Evolutionary conservation across 306 rosid genomes (phyloP), one percentile per base, ranked within the genome.

Genomic region (Malus orientalis): DNA sequence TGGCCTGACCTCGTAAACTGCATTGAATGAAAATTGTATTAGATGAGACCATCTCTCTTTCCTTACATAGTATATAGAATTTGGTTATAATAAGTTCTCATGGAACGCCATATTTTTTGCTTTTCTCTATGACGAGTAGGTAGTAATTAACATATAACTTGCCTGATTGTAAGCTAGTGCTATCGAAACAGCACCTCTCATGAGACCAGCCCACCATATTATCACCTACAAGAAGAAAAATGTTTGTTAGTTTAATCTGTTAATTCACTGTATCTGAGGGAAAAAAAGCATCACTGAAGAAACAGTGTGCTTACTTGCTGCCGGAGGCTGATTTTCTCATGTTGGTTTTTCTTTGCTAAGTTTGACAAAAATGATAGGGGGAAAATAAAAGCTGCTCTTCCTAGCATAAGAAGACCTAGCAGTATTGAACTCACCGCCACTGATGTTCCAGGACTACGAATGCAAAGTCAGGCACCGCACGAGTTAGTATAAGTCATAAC

Each of bases 201-300:
- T 96, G 78, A 96, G 99, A 79, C 99, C 99, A 85, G 99, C 99
- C 99, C 98, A 92, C 99, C 99, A 96, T 74, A 92, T 87, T 70
- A 89, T 80, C 75, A 96, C 86, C 99, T 96, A 78, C 69, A 59
- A 22, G 30, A 73, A 53, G 70, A 74, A 68, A 67, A 55, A 40
- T 27, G 64, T 79, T 65, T 32, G 64, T 80, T 71, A 77, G 74
- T 63, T 45, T 70, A 49, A 76, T 69, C 44, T 14, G 29, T 60
- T 49, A 51, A 53, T 77, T 29, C 78, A 76, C 40, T 42, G 75
- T 71, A 81, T 61, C 49, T 19, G 23, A 29, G 40, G 74, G 72
- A 30, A 20, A 13, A 40, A 60, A 22, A 78, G 23, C 38, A 71
- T 40, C 15, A 8, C 55, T 30, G 78, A 15, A 80, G 74, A 75